Base-by-base conservation (phyloP, 768 basidiomycete genomes). In the Roridomyces roridus region DNA sequence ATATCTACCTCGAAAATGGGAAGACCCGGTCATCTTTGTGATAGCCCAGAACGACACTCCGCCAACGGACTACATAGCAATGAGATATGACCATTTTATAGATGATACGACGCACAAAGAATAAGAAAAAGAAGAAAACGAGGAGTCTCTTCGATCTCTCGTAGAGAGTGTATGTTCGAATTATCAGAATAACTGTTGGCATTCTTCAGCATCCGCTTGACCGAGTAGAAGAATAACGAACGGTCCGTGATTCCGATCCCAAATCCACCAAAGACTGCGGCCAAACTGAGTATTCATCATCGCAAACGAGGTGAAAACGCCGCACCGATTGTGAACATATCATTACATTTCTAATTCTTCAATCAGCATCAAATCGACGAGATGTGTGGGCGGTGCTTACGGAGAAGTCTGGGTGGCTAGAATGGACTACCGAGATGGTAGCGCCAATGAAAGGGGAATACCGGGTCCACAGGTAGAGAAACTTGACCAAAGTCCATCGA, bases 391-490 rank as follows among this genome's bases (percentile, higher is more conserved):
- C 7, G 2, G 39, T 40, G 4, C 66, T 25, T 50, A 70, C 70
- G 56, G 40, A 43, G 36, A 23, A 65, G 20, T 17, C 48, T 41
- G 3, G 66, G 4, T n/a, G 51, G 20, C n/a, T n/a, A n/a, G n/a
- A n/a, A n/a, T n/a, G n/a, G n/a, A n/a, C n/a, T n/a, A n/a, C n/a
- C n/a, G n/a, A n/a, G n/a, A n/a, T n/a, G n/a, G n/a, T n/a, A 15
- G 60, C 46, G 40, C 71, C 68, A 21, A 68, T 23, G 34, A 70
- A 67, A 6, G 63, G 59, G 14, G 62, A 47, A 39, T 73, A 73
- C 25, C 68, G 65, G 40, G 65, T 55, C 17, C 66, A 52, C 21
- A 71, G 49, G 47, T 66, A 73, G 23, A 71, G 53, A 39, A 51
- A 47, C 41, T 68, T 71, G 15, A 67, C 62, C 1, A 63, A 24